Evolutionary conservation across 2,329 filamentous ascomycete genomes (phyloP).

Genomic region (Diaporthe sp.): DNA sequence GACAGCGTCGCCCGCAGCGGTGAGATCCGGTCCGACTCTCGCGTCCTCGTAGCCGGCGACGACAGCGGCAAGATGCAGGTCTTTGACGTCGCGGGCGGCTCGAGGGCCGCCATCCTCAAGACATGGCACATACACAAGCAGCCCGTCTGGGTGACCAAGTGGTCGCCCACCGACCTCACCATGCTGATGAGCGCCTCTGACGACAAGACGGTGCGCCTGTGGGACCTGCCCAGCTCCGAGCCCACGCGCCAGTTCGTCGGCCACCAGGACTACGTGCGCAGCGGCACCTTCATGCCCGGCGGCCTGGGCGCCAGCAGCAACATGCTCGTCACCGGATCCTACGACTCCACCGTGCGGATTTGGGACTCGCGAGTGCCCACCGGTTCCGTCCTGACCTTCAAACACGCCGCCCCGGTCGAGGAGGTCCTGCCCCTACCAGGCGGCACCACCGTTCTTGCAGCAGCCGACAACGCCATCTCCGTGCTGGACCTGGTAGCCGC

Average conservation of each 20-base stretch:
- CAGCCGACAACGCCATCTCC: conserved; percentile 87
- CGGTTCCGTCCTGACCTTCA: conserved; percentile 87
- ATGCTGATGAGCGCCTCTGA: conserved; percentile 90
- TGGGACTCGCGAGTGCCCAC: conserved; percentile 89
- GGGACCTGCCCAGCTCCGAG: conserved; percentile 88
- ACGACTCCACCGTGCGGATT: conserved; percentile 91
- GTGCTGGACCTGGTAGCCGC: conserved; percentile 94
- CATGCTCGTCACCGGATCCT: conserved; percentile 89
- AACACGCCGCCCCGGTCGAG: conserved; percentile 91
- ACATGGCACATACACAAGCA: conserved; percentile 97
- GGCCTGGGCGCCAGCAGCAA: conserved; percentile 74
- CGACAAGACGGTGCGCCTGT: conserved; percentile 91
- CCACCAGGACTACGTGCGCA: conserved; percentile 93
- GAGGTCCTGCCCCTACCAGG: conserved; percentile 88
- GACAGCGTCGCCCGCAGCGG: conserved; percentile 91
- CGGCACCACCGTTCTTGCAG: conserved; percentile 87
- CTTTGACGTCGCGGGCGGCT: conserved; percentile 79
- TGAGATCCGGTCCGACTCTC: conserved; percentile 88
- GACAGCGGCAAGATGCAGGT: conserved; percentile 94
- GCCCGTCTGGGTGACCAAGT: conserved; percentile 91
- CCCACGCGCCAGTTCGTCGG: conserved; percentile 85
- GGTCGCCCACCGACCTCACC: conserved; percentile 90
- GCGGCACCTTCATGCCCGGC: conserved; percentile 85
- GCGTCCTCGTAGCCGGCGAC: conserved; percentile 91
- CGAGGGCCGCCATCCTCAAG: conserved; percentile 89